Base-by-base conservation (phyloP, 371 early-diverging fungal species). In the Rhizomucor pusillus region DNA sequence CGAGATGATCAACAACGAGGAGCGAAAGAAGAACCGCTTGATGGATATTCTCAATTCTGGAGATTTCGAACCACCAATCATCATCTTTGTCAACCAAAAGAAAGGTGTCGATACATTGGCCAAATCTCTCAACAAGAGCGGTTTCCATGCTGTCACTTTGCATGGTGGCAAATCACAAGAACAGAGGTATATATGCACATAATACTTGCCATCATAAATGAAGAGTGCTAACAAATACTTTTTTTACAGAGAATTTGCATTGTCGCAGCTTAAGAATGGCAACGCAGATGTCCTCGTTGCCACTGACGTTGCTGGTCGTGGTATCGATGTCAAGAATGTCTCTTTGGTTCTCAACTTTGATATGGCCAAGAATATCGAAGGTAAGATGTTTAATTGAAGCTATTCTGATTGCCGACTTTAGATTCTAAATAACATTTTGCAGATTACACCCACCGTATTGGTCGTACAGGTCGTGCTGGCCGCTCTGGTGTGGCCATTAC, bases 241-340 rank as follows among this genome's bases (percentile, higher is more conserved):
- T 20, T 41, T 45, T 16, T 37, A 46, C 53, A 77, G 81, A 77
- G 81, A 95, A 68, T 61, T 79, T 34, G 78, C 91, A 19, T 69
- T 96, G 46, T 74, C 80, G 0, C 79, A 86, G 55, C 71, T 95
- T 47, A 90, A 90, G 63, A 78, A 66, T 49, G 92, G 94, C 24
- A 71, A 76, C 47, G 87, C 87, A 35, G 86, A 89, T 58, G 80
- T 81, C 10, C 61, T 96, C 43, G 92, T 99, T 41, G 99, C 99
- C 9, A 99, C 99, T 1, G 95, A 94, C 75, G 98, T 99, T 12
- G 99, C 99, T 13, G 95, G 95, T 37, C 91, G 99, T 71, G 99
- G 99, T 77, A 92, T 99, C 62, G 99, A 99, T 77, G 85, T 99
- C 54, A 93, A 93, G 71, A 90, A 99, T 63, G 93, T 99, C 20